Percentiles rank a stretch among this genome's conserved stretches.
Evolutionary conservation across 768 basidiomycete genomes (phyloP).

Genomic region (Cyclocybe cylindracea): DNA sequence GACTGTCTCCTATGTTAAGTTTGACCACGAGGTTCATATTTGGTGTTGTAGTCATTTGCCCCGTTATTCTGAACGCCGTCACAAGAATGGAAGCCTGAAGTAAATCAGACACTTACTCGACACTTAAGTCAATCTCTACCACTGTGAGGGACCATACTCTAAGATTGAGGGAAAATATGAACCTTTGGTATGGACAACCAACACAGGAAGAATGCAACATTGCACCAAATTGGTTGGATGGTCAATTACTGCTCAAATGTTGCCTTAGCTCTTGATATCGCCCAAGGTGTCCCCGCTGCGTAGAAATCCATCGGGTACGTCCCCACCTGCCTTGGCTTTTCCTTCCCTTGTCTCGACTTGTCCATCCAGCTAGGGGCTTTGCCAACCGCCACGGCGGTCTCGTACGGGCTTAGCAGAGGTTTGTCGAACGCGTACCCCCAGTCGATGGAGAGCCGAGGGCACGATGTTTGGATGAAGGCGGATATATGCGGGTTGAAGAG

Average conservation of each 20-base stretch:
- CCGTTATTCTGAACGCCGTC: too few relatives aligned
- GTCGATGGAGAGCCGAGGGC: constrained; percentile 94
- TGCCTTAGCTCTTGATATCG: constrained; percentile 60
- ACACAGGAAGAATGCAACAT: not conserved
- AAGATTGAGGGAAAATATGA: too few relatives aligned
- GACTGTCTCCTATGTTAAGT: too few relatives aligned
- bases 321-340: constrained; percentile 32
- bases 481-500: constrained; percentile 82
- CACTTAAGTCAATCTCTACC: too few relatives aligned
- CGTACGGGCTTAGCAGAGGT: constrained; percentile 92
- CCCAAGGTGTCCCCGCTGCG: constrained; percentile 76
- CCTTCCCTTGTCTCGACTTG: constrained; percentile 18
- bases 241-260: constrained; percentile 32
- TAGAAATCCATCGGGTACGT: constrained; percentile 98
- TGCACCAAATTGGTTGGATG: not conserved
- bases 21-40: too few relatives aligned
- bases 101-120: too few relatives aligned
- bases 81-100: too few relatives aligned
- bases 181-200: too few relatives aligned
- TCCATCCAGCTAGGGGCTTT: constrained; percentile 67
- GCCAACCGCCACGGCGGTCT: constrained; percentile 85
- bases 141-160: too few relatives aligned
- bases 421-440: constrained; percentile 97
- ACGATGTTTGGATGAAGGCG: constrained; percentile 94
- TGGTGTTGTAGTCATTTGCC: too few relatives aligned